A percentile compares a stretch with the other conserved stretches of the same genome.
Evolutionary conservation across 139 green algal species (phyloP).

Genomic region (Dunaliella sp.): DNA sequence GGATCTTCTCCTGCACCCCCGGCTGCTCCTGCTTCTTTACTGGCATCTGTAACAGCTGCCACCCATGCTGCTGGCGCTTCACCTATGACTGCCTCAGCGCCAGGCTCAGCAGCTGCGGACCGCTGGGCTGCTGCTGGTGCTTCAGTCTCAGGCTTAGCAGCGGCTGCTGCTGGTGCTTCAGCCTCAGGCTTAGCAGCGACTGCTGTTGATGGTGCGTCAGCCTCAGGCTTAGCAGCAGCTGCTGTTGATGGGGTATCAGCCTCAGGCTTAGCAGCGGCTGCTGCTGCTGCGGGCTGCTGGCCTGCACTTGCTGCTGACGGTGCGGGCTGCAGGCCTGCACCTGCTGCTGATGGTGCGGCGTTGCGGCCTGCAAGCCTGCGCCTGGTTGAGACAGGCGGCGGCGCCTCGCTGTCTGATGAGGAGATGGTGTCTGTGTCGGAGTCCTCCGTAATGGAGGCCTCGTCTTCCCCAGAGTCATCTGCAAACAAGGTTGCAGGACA

Average conservation of each 20-base stretch:
- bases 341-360: neutral
- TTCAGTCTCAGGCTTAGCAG: no score
- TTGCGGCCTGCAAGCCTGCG: no score
- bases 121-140: neutral
- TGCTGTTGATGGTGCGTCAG: neutral
- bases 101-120: no score
- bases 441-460: neutral
- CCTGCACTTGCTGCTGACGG: no score
- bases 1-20: no score
- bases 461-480: neutral
- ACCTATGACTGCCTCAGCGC: no score
- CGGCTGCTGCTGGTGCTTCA: neutral
- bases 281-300: neutral
- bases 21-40: no score
- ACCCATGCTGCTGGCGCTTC: no score
- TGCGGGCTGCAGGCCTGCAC: neutral
- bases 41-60: no score
- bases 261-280: neutral
- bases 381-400: neutral
- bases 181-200: neutral
- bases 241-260: neutral
- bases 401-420: neutral
- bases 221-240: neutral
- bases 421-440: neutral
- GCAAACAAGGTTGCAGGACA: no score